These are phyloP conservation scores for Penstemon eatonii DNA, from an alignment of 257 asterid genomes.

Conservation along the genomic window DNA sequence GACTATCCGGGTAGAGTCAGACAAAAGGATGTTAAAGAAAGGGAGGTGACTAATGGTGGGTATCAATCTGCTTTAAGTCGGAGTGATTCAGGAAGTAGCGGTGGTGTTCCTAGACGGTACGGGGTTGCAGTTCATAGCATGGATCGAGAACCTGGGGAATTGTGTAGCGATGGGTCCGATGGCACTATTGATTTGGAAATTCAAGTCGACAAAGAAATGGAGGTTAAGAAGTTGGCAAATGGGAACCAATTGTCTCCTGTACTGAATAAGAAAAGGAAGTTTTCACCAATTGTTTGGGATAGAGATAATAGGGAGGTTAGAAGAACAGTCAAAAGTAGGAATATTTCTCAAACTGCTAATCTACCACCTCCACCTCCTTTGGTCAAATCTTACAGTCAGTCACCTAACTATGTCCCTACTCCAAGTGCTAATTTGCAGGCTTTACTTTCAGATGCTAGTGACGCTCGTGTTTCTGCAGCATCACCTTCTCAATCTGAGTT, in stretches of 20 bases:
- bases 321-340: constrained; percentile 38
- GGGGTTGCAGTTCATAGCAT: constrained; percentile 25
- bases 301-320: constrained; percentile 56
- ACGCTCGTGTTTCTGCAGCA: constrained; percentile 32
- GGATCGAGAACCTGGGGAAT: constrained; percentile 89
- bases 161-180: constrained; percentile 84
- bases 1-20: constrained; percentile 49
- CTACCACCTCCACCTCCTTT: constrained; percentile 42
- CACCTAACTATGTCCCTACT: constrained; percentile 30
- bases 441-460: constrained; percentile 29
- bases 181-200: constrained; percentile 50
- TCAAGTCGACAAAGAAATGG: constrained; percentile 33
- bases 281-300: constrained; percentile 89
- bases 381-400: constrained; percentile 28
- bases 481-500: constrained; percentile 32
- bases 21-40: constrained; percentile 57
- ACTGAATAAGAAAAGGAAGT: constrained; percentile 62
- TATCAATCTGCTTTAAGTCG: constrained; percentile 45
- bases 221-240: constrained; percentile 39
- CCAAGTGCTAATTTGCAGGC: constrained; percentile 27
- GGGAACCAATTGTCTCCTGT: constrained; percentile 37
- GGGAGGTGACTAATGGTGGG: constrained; percentile 47
- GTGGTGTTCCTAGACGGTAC: constrained; percentile 39
- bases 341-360: constrained; percentile 26
- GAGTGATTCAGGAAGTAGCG: constrained; percentile 53